Evolutionary conservation across 805 yeast genomes (phyloP), one percentile per base, ranked within the genome.

Genomic region (Kurtzmaniella cleridarum): DNA sequence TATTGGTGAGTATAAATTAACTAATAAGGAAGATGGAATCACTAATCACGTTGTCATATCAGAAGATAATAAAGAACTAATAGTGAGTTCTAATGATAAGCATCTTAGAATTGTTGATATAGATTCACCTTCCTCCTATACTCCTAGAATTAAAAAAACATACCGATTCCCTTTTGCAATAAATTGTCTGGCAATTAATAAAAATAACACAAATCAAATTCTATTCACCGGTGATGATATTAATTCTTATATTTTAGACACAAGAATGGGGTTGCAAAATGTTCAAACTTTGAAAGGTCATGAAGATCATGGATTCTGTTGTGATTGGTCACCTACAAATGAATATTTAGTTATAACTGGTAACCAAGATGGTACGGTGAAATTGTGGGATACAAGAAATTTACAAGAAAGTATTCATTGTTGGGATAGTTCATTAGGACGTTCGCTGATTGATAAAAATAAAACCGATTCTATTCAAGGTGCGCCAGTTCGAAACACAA

Each of bases 331-430:
- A 2, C 59, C 63, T 1, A 36, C 40, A 5, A 60, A 69, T 44
- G 75, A 68, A 11, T 56, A 69, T 34, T 47, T 62, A 4, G 44
- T 79, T 13, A 71, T 76, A 3, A 72, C 82, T 0, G 84, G 84
- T 5, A 75, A 71, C 48, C 84, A 79, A 52, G 85, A 79, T 53
- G 73, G 79, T 2, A 69, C 79, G 7, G 69, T 78, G 10, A 59
- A 76, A 30, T 45, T 78, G 7, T 77, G 73, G 67, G 84, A 79
- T 54, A 51, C 66, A 30, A 50, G 85, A 35, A 57, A 46, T 39
- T 30, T 56, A n/a, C 37, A 45, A 35, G 12, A 20, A 4, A 51
- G 59, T 16, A 33, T 59, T 12, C 54, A 49, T 42, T 46, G 64
- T 31, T 66, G 71, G 70, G 59, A 49, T 47, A 59, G 71, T 33